These are phyloP conservation scores for Heliosperma pusillum DNA, from an alignment of 148 eudicot genomes.

Conservation along the genomic window DNA sequence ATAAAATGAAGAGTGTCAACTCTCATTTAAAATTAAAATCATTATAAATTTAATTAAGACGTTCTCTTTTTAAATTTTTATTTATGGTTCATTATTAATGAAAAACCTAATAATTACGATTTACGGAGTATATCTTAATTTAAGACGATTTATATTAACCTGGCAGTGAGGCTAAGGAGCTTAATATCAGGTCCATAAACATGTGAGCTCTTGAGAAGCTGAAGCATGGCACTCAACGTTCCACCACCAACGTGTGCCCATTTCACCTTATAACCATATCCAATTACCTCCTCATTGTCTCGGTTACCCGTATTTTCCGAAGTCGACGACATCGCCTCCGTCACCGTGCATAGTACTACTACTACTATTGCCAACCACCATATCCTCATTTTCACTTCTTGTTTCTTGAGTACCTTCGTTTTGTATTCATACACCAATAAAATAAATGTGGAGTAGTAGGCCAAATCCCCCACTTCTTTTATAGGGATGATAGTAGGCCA, in stretches of 20 bases:
- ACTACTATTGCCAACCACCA: conserved; percentile 18
- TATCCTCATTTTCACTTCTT: conserved; percentile 2
- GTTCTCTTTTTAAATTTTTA: too few relatives aligned
- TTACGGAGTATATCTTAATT: too few relatives aligned
- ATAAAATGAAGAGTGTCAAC: too few relatives aligned
- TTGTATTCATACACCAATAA: not conserved
- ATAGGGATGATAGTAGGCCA: too few relatives aligned
- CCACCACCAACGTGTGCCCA: conserved; percentile 16
- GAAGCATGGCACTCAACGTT: conserved; percentile 39
- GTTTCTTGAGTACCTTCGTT: not conserved
- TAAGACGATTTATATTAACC: conserved; percentile 26
- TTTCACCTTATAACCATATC: conserved; percentile 44
- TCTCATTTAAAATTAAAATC: too few relatives aligned
- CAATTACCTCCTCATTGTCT: conserved; percentile 11
- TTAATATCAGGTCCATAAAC: conserved; percentile 52
- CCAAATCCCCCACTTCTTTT: too few relatives aligned
- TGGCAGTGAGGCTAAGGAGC: conserved; percentile 46
- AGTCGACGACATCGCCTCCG: not conserved
- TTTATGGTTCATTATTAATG: too few relatives aligned
- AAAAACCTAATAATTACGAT: too few relatives aligned
- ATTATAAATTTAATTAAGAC: too few relatives aligned
- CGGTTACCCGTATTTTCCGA: not conserved
- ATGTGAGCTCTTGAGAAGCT: conserved; percentile 37
- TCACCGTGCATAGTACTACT: conserved; percentile 11
- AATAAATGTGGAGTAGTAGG: not conserved